These are phyloP conservation scores for Neurospora intermedia DNA, from an alignment of 495 filamentous ascomycete species.

Conservation along the genomic window DNA sequence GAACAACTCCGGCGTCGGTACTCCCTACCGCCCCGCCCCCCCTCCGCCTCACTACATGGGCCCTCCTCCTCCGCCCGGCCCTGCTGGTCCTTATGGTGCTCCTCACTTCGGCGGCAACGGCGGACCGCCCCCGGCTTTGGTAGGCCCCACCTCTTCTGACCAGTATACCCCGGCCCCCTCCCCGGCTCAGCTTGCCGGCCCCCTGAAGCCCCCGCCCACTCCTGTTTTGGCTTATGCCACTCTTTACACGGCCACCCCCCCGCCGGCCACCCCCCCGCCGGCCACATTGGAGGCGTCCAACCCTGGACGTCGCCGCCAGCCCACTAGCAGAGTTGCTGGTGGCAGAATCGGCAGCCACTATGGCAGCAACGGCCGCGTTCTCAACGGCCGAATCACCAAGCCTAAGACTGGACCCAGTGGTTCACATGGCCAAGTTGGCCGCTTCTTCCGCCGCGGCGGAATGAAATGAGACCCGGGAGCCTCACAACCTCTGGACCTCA, in stretches of 20 bases:
- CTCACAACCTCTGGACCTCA: background rate
- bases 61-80: constrained; percentile 17
- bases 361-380: background rate
- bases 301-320: background rate
- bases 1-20: constrained; percentile 98
- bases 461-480: background rate
- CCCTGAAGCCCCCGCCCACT: background rate
- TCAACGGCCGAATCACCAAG: background rate
- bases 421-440: background rate
- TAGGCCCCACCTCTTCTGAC: background rate
- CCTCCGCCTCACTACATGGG: constrained; percentile 67
- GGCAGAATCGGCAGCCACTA: background rate
- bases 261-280: background rate
- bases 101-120: constrained; percentile 16
- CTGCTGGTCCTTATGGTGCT: constrained; percentile 17
- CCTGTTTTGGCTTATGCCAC: background rate
- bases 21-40: constrained; percentile 91
- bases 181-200: background rate
- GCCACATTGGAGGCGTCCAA: background rate
- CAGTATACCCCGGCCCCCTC: background rate
- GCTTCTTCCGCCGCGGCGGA: background rate
- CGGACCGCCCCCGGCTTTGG: background rate
- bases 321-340: background rate
- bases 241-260: background rate
- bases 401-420: background rate